phyloP scores from a whole-genome alignment of 495 filamentous ascomycete species.

The Penicillium roqueforti region DNA sequence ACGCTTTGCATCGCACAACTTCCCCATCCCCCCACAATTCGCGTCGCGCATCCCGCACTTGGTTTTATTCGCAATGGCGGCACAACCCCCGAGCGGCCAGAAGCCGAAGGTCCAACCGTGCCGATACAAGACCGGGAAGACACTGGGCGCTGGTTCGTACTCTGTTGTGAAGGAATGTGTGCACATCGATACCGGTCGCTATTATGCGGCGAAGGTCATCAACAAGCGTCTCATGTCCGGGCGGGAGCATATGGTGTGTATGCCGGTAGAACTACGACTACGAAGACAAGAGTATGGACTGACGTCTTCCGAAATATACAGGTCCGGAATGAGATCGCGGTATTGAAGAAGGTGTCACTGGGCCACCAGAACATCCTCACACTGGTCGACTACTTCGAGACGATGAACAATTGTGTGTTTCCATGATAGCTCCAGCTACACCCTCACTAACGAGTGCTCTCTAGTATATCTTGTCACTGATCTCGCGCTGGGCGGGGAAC shows the following conservation, averaged over 20 bases:
- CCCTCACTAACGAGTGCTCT: constrained; percentile 2
- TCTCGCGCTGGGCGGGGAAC: constrained; percentile 90
- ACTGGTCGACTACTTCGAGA: constrained; percentile 98
- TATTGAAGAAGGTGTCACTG: constrained; percentile 94
- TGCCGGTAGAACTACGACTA: background rate
- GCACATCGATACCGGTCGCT: constrained; percentile 94
- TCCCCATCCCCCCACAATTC: background rate
- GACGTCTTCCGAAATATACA: constrained; percentile 27
- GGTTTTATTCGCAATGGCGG: constrained; percentile 31
- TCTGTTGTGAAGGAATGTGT: constrained; percentile 99
- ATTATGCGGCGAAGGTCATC: constrained; percentile 99
- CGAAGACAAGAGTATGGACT: background rate
- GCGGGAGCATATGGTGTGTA: constrained; percentile 94
- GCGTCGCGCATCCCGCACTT: constrained; percentile 8
- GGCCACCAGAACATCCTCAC: constrained; percentile 97
- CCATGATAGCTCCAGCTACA: background rate
- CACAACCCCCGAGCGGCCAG: constrained; percentile 31
- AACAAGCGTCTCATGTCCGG: constrained; percentile 98
- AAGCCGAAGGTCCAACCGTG: constrained; percentile 69
- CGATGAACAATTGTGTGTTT: constrained; percentile 85
- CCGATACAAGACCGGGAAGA: constrained; percentile 98
- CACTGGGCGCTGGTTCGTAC: constrained; percentile 91
- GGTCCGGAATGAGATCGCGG: constrained; percentile 97
- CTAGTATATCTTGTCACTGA: constrained; percentile 94
- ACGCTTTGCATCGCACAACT: background rate